Evolutionary conservation across 2,329 filamentous ascomycete genomes (phyloP).

Genomic region (Colletotrichum agaves): DNA sequence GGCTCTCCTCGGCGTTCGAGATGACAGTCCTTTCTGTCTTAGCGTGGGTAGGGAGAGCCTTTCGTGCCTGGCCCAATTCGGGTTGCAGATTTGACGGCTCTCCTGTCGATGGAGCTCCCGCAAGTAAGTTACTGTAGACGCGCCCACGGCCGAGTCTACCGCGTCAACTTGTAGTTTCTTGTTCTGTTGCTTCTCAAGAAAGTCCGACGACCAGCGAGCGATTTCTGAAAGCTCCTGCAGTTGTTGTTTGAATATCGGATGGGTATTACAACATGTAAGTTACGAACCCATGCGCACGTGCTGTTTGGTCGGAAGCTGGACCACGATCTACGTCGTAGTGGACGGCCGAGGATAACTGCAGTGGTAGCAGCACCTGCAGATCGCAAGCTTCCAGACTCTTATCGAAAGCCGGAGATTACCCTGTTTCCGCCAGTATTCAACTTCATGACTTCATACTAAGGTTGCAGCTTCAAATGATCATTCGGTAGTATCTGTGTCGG

Average conservation of each 20-base stretch:
- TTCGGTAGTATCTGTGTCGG: background rate
- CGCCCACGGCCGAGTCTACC: background rate
- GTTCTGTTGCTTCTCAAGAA: background rate
- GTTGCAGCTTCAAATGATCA: background rate
- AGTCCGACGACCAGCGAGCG: background rate
- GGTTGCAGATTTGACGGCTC: constrained; percentile 27
- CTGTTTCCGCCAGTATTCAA: constrained; percentile 12
- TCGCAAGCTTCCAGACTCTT: background rate
- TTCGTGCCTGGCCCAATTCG: constrained; percentile 6
- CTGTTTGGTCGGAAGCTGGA: background rate
- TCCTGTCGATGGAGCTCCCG: background rate
- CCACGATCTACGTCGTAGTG: constrained; percentile 3
- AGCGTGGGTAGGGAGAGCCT: constrained; percentile 19
- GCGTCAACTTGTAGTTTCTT: constrained; percentile 15
- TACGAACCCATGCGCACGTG: background rate
- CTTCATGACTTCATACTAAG: background rate
- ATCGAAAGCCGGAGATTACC: constrained; percentile 22
- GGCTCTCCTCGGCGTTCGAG: background rate
- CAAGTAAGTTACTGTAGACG: background rate
- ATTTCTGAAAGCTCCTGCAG: background rate
- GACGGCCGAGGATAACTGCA: background rate
- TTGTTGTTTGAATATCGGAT: background rate
- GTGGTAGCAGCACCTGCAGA: background rate
- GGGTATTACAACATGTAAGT: background rate
- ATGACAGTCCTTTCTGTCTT: background rate